A percentile compares a stretch with the other conserved stretches of the same genome.
phyloP scores from a whole-genome alignment of 2,329 filamentous ascomycete genomes.

The Onygenales sp. region DNA sequence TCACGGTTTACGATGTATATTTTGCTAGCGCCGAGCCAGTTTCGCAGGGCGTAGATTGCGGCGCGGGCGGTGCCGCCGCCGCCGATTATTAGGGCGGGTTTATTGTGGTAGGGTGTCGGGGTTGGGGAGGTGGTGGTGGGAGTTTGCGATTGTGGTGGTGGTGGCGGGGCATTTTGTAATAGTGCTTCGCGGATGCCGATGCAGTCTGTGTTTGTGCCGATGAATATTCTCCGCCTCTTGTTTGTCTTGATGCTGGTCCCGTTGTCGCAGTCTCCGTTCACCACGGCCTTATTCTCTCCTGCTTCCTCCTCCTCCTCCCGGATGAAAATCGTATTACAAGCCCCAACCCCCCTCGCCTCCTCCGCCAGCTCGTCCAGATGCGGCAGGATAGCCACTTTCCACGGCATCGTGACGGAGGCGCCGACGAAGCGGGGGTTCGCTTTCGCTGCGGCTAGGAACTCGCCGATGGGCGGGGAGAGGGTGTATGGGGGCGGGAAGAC shows the following conservation, averaged over 20 bases:
- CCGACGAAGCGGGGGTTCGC: slow-evolving; percentile 41
- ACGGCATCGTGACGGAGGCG: slow-evolving; percentile 71
- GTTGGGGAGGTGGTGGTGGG: too few species aligned
- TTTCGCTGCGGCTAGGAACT: slow-evolving; percentile 25
- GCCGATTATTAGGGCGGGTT: slow-evolving; percentile 64
- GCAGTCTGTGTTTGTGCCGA: slow-evolving; percentile 75
- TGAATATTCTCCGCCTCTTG: slow-evolving; percentile 43
- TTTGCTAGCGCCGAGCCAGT: slow-evolving; percentile 56
- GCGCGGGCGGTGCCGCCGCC: slow-evolving; percentile 70
- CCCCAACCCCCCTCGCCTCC: slow-evolving; percentile 60
- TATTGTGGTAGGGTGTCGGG: slow-evolving; percentile 9
- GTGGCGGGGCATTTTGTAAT: slow-evolving; percentile 31
- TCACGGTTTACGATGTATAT: slow-evolving; percentile 76
- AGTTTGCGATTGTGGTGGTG: too few species aligned
- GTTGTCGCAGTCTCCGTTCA: too few species aligned
- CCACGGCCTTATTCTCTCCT: too few species aligned
- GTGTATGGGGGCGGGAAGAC: slow-evolving; percentile 23
- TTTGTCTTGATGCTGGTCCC: slow-evolving; percentile 4
- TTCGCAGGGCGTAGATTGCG: slow-evolving; percentile 64
- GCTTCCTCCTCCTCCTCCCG: slow-evolving; percentile 20
- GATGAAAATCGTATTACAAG: slow-evolving; percentile 71
- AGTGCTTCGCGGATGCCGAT: slow-evolving; percentile 69
- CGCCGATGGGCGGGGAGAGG: slow-evolving; percentile 24
- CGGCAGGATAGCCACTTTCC: slow-evolving; percentile 67
- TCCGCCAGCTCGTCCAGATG: slow-evolving; percentile 64